These are phyloP conservation scores for Alternaria solani DNA, from an alignment of 2,329 filamentous ascomycete genomes.

Conservation along the genomic window DNA sequence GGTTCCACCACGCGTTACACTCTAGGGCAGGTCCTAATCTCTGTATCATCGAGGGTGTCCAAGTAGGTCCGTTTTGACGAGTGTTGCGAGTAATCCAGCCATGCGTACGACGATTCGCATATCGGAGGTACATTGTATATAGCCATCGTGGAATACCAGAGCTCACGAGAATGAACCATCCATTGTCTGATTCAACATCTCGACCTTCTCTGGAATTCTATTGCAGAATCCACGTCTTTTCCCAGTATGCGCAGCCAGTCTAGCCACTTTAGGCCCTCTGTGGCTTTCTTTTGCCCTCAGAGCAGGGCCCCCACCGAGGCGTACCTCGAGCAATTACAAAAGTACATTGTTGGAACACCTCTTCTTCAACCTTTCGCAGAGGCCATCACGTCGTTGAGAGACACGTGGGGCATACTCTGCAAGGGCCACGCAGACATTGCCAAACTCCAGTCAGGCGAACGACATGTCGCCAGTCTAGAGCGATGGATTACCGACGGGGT, in stretches of 20 bases:
- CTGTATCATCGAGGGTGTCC: not conserved
- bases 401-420: slow-evolving; percentile 17
- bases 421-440: slow-evolving; percentile 13
- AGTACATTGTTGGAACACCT: slow-evolving; percentile 17
- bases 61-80: slow-evolving; percentile 4
- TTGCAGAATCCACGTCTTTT: not conserved
- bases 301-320: slow-evolving; percentile 29
- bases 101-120: not conserved
- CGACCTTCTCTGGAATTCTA: not conserved
- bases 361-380: slow-evolving; percentile 10
- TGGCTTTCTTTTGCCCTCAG: slow-evolving; percentile 31
- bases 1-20: not conserved
- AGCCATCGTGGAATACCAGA: not conserved
- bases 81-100: not conserved
- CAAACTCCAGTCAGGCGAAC: slow-evolving; percentile 11
- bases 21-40: not conserved
- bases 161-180: not conserved
- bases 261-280: slow-evolving; percentile 15
- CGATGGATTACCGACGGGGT: slow-evolving; percentile 23
- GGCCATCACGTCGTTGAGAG: slow-evolving; percentile 10
- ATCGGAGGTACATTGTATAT: slow-evolving; percentile 1
- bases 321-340: slow-evolving; percentile 25
- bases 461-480: slow-evolving; percentile 15
- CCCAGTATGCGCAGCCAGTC: not conserved
- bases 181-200: not conserved